phyloP scores from a whole-genome alignment of 768 basidiomycete genomes.

The Zangia roseola region DNA sequence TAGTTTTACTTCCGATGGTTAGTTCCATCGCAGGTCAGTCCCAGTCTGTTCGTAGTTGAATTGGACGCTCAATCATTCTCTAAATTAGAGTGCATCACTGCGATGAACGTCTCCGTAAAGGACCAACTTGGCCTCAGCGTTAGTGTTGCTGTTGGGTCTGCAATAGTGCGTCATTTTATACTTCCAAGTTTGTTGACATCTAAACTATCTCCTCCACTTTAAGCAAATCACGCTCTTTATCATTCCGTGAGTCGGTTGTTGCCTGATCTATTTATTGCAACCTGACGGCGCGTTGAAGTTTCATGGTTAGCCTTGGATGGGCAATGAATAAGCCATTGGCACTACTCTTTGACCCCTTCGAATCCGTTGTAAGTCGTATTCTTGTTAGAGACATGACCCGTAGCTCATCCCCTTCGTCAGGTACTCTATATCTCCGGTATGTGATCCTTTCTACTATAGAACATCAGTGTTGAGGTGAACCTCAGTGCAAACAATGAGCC shows the following conservation, averaged over 20 bases:
- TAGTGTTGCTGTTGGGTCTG: conserved; percentile 80
- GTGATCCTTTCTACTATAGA: conserved; percentile 34
- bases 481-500: conserved; percentile 79
- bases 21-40: conserved; percentile 72
- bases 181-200: neutral
- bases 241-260: conserved; percentile 57
- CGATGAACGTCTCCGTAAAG: conserved; percentile 85
- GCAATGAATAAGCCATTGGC: conserved; percentile 75
- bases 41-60: neutral
- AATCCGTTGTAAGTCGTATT: conserved; percentile 57
- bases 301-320: conserved; percentile 80
- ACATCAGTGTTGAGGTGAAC: conserved; percentile 11
- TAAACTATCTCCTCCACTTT: neutral
- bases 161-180: conserved; percentile 50
- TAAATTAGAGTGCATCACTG: conserved; percentile 75
- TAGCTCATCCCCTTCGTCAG: conserved; percentile 18
- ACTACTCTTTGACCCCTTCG: conserved; percentile 86
- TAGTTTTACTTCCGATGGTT: conserved; percentile 86
- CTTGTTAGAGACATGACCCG: neutral
- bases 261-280: neutral
- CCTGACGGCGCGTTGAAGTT: conserved; percentile 36
- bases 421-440: conserved; percentile 39
- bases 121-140: conserved; percentile 81
- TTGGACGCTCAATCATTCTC: neutral
- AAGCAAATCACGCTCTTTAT: conserved; percentile 86